phyloP scores from a whole-genome alignment of 805 yeast species.

The Barnettozyma vustinii region DNA sequence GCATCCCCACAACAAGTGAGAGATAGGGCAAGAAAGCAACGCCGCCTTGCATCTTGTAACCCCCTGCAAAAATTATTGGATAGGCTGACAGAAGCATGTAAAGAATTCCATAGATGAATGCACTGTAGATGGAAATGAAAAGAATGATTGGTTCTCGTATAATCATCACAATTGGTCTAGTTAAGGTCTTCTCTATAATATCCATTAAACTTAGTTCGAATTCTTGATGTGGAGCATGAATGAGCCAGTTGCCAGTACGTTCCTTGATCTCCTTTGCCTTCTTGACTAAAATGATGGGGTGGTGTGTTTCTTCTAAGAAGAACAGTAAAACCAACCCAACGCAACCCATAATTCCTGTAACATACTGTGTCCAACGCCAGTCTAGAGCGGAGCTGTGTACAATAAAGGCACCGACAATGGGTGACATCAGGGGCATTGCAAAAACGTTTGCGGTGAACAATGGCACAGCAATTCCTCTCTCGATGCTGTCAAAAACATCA shows the following conservation, averaged over 20 bases:
- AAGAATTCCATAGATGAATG: conserved; percentile 76
- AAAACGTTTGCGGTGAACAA: conserved; percentile 72
- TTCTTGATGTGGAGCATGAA: conserved; percentile 72
- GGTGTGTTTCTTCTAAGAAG: conserved; percentile 62
- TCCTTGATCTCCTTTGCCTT: conserved; percentile 61
- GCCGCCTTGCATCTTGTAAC: conserved; percentile 60
- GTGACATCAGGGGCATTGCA: conserved; percentile 77
- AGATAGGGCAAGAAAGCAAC: conserved; percentile 75
- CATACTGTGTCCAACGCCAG: conserved; percentile 84
- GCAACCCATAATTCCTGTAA: conserved; percentile 59
- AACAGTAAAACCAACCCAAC: conserved; percentile 37
- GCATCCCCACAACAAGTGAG: conserved; percentile 65
- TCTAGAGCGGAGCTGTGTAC: conserved; percentile 47
- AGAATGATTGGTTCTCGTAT: conserved; percentile 66
- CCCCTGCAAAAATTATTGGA: conserved; percentile 60
- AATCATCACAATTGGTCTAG: conserved; percentile 67
- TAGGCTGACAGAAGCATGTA: conserved; percentile 71
- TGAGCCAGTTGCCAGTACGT: conserved; percentile 76
- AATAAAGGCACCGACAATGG: conserved; percentile 70
- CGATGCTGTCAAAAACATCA: conserved; percentile 61
- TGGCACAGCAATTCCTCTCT: conserved; percentile 72
- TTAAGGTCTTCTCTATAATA: conserved; percentile 53
- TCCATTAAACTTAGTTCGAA: conserved; percentile 51
- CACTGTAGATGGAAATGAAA: conserved; percentile 62
- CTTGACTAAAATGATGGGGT: conserved; percentile 56